Evolutionary conservation across 345 rosid species (phyloP), one percentile per base, ranked within the genome.

Genomic region (Arabis hirsuta): DNA sequence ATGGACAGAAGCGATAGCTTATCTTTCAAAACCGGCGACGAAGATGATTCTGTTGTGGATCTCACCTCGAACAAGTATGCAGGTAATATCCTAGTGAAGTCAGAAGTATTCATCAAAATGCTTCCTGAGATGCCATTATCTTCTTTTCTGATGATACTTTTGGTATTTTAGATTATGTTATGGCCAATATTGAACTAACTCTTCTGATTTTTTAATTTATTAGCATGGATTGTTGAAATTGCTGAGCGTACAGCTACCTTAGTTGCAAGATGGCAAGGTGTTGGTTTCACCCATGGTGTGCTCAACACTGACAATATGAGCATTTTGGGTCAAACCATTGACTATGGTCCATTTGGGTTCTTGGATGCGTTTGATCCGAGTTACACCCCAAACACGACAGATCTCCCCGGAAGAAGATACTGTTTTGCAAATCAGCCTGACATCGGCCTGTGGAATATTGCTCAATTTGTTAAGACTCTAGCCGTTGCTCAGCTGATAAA

Each of bases 281-380:
- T 95, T 76, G 96, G 99, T 53, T 95, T 95, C 82, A 91, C 98
- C 13, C 99, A 95, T 58, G 99, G 99, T 47, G 98, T 95, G 72
- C 84, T 95, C 78, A 95, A 95, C 85, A 95, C 98, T 4, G 99
- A 91, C 79, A 95, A 95, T 75, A 95, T 91, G 98, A 95, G 99
- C 84, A 80, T 95, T 76, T 83, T 91, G 71, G 99, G 99, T 54
- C 93, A 88, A 52, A 91, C 98, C 5, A 91, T 95, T 62, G 96
- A 95, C 83, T 95, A 95, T 72, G 99, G 98, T 55, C 99, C 99
- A 2, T 95, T 95, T 62, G 99, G 99, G 44, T 95, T 95, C 82
- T 80, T 95, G 80, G 99, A 95, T 81, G 96, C 98, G 51, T 95
- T 95, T 79, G 99, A 91, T 81, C 99, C 96, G 31, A 90, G 92